Conservation (phyloP, 495 filamentous ascomycete species). For the Xylaria telfairii region DNA sequence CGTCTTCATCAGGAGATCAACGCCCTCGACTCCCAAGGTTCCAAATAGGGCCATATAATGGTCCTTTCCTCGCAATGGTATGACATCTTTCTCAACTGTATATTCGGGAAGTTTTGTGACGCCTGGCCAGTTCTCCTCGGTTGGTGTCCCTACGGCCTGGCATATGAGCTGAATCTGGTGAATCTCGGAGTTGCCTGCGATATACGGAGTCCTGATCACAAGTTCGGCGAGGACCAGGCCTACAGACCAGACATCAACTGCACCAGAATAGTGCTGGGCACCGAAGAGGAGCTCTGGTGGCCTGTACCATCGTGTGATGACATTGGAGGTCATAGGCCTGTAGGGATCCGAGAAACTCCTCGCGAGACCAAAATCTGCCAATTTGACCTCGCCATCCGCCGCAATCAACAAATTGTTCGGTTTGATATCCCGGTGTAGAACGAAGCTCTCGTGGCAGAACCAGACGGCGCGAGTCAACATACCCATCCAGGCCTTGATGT, state of each 20-base stretch:
- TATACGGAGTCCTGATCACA: slow-evolving; percentile 76
- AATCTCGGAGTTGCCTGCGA: slow-evolving; percentile 71
- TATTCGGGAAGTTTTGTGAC: slow-evolving; percentile 83
- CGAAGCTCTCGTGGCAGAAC: slow-evolving; percentile 95
- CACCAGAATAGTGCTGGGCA: slow-evolving; percentile 85
- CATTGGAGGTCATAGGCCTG: slow-evolving; percentile 85
- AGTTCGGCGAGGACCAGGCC: slow-evolving; percentile 93
- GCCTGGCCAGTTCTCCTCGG: slow-evolving; percentile 94
- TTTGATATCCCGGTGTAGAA: slow-evolving; percentile 98
- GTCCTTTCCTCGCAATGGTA: slow-evolving; percentile 69
- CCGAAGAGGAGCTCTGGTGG: slow-evolving; percentile 93
- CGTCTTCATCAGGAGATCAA: slow-evolving; percentile 87
- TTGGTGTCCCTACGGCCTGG: slow-evolving; percentile 86
- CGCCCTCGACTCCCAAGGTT: slow-evolving; percentile 77
- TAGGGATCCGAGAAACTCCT: slow-evolving; percentile 88
- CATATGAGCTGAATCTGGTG: slow-evolving; percentile 84
- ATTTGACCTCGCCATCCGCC: slow-evolving; percentile 87
- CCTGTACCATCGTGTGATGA: slow-evolving; percentile 97
- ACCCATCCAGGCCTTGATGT: slow-evolving; percentile 98
- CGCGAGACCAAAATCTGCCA: slow-evolving; percentile 97
- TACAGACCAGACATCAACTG: slow-evolving; percentile 95
- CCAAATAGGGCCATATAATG: slow-evolving; percentile 75
- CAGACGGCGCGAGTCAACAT: slow-evolving; percentile 93
- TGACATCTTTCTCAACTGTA: slow-evolving; percentile 62
- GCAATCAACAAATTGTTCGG: slow-evolving; percentile 97